Conservation (phyloP, 495 filamentous ascomycete species). For the Beverwykella pulmonaria region DNA sequence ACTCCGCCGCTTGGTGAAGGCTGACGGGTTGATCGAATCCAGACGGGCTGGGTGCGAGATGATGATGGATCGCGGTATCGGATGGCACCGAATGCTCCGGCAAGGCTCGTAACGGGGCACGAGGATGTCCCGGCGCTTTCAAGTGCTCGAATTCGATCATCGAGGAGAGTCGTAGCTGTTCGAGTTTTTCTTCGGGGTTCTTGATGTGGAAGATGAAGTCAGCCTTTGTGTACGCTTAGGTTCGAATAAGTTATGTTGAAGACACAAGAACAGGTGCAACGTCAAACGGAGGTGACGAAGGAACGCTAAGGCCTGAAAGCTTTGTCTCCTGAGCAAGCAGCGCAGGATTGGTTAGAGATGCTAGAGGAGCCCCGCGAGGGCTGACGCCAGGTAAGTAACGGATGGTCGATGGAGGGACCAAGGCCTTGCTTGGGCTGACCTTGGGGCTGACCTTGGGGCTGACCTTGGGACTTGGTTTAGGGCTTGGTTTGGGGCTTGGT, state of each 20-base stretch:
- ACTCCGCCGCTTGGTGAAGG: constrained; percentile 2
- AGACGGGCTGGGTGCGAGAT: not conserved
- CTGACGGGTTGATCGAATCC: not conserved
- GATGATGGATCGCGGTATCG: constrained; percentile 12
- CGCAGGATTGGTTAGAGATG: constrained; percentile 35
- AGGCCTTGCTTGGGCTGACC: not conserved
- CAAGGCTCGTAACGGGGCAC: constrained; percentile 26
- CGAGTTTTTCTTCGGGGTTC: constrained; percentile 39
- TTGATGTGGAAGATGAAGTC: constrained; percentile 25
- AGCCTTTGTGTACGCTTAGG: constrained; percentile 21
- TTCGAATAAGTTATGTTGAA: constrained; percentile 21
- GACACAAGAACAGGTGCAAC: constrained; percentile 6
- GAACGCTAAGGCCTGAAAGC: constrained; percentile 11
- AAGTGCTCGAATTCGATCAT: constrained; percentile 41
- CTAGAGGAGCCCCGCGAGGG: constrained; percentile 36
- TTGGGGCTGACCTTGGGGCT: not conserved
- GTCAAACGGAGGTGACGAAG: constrained; percentile 20
- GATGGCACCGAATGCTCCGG: constrained; percentile 35
- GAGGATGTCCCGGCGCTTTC: constrained; percentile 20
- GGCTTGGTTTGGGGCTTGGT: not conserved
- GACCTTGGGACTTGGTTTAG: not conserved
- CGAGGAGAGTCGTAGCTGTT: constrained; percentile 41
- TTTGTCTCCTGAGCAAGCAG: constrained; percentile 10
- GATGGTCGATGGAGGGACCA: not conserved
- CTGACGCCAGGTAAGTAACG: constrained; percentile 12